These are phyloP conservation scores for Chlorella sp. DNA, from an alignment of 139 green algal species.

Conservation along the genomic window DNA sequence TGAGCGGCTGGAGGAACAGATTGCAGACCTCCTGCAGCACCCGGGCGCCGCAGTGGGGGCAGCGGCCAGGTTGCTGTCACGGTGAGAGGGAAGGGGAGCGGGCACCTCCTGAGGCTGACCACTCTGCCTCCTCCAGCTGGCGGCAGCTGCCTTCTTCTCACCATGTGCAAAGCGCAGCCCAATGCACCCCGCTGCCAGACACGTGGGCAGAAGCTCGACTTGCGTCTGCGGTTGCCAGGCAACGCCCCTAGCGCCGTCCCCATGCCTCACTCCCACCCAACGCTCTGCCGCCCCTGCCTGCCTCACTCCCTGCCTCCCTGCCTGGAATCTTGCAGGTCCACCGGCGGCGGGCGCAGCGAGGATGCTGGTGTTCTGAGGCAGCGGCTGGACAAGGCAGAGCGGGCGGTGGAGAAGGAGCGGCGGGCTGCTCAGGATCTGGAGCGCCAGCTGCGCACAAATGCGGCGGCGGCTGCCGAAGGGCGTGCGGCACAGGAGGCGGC, in stretches of 20 bases:
- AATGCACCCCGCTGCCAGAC: too few species aligned
- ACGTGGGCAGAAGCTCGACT: too few species aligned
- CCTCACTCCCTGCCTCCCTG: not conserved
- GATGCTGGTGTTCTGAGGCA: conserved; percentile 32
- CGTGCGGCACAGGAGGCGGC: not conserved
- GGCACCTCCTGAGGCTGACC: not conserved
- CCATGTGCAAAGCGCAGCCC: too few species aligned
- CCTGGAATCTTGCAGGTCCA: not conserved
- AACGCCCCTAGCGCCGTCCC: not conserved
- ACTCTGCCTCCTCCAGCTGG: too few species aligned
- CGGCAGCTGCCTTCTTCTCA: too few species aligned
- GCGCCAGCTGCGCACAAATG: conserved; percentile 45
- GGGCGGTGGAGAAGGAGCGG: conserved; percentile 56
- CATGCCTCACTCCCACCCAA: not conserved
- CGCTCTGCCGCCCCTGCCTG: not conserved
- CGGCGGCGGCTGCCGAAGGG: not conserved
- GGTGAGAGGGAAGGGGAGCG: not conserved
- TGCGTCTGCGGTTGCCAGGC: too few species aligned
- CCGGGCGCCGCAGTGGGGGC: not conserved
- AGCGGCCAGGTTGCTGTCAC: not conserved
- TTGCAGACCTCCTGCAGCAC: not conserved
- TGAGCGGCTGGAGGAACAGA: not conserved
- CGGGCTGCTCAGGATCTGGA: conserved; percentile 48
- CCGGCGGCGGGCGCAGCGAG: not conserved
- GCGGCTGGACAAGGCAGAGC: conserved; percentile 59